Percentiles rank a stretch among this genome's conserved stretches.
phyloP scores from a whole-genome alignment of 257 asterid species.

The Plantago ovata region DNA sequence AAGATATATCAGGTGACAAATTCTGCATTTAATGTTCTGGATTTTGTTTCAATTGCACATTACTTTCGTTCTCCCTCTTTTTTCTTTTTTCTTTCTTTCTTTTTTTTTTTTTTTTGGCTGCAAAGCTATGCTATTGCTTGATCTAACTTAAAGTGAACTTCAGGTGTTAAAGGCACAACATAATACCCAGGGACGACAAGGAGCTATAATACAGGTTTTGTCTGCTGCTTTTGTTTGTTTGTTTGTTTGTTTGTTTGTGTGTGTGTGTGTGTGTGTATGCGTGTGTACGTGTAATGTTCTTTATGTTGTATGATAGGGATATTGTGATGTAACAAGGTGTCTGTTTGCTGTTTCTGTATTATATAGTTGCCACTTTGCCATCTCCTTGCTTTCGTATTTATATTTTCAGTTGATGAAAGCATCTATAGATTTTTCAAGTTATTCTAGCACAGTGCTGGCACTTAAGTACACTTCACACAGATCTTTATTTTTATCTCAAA shows the following conservation, averaged over 20 bases:
- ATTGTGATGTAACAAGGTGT: conserved; percentile 4
- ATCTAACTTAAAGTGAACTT: conserved; percentile 18
- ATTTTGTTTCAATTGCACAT: background rate
- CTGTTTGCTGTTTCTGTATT: background rate
- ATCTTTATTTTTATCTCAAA: too few relatives aligned
- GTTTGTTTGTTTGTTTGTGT: conserved; percentile 1
- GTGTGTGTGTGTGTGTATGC: too few relatives aligned
- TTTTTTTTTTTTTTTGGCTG: background rate
- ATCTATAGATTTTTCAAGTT: too few relatives aligned
- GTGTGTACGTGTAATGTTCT: too few relatives aligned
- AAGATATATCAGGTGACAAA: conserved; percentile 71
- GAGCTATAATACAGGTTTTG: conserved; percentile 90
- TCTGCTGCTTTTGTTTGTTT: background rate
- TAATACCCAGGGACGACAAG: conserved; percentile 92
- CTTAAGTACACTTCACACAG: too few relatives aligned
- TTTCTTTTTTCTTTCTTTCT: background rate
- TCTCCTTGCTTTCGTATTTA: background rate
- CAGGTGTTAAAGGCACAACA: conserved; percentile 92
- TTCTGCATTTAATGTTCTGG: background rate
- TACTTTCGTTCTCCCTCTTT: too few relatives aligned
- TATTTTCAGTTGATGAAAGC: background rate
- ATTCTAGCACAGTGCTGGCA: too few relatives aligned
- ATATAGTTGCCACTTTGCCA: background rate
- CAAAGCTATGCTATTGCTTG: conserved; percentile 10
- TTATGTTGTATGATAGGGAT: background rate